These are phyloP conservation scores for Cryphonectria carpinicola DNA, from an alignment of 2,329 filamentous ascomycete species.

Conservation along the genomic window DNA sequence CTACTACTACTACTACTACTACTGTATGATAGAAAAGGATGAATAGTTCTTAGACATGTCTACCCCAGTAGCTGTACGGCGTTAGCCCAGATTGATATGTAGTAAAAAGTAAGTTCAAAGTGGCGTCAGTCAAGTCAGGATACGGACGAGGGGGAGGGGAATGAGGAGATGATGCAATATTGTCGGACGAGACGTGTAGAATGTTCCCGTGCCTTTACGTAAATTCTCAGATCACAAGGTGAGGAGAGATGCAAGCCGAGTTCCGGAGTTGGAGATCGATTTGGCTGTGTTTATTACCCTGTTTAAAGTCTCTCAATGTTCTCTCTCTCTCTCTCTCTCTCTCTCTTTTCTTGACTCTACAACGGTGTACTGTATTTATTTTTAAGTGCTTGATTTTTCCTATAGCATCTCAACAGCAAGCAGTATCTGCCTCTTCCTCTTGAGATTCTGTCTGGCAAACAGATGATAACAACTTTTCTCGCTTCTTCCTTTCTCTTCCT, in stretches of 20 bases:
- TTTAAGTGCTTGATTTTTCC: not conserved
- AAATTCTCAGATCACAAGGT: constrained; percentile 11
- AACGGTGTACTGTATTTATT: not conserved
- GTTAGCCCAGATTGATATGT: not conserved
- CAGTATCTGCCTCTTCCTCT: too few species aligned
- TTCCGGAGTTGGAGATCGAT: not conserved
- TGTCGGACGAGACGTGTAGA: not conserved
- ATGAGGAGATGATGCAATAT: not conserved
- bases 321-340: too few species aligned
- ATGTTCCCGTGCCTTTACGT: constrained; percentile 9
- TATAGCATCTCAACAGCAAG: too few species aligned
- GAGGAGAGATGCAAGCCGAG: constrained; percentile 9
- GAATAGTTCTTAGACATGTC: not conserved
- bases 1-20: not conserved
- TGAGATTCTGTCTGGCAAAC: too few species aligned
- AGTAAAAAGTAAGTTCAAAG: not conserved
- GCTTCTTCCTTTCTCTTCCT: too few species aligned
- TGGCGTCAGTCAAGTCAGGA: not conserved
- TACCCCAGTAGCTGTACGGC: not conserved
- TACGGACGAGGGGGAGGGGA: not conserved
- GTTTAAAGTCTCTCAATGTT: not conserved
- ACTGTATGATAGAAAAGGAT: not conserved
- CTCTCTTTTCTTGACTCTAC: too few species aligned
- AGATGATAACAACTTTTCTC: too few species aligned
- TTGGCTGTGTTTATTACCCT: not conserved